Base-by-base conservation (phyloP, 2,329 filamentous ascomycete genomes). In the Lecanosticta acicola region DNA sequence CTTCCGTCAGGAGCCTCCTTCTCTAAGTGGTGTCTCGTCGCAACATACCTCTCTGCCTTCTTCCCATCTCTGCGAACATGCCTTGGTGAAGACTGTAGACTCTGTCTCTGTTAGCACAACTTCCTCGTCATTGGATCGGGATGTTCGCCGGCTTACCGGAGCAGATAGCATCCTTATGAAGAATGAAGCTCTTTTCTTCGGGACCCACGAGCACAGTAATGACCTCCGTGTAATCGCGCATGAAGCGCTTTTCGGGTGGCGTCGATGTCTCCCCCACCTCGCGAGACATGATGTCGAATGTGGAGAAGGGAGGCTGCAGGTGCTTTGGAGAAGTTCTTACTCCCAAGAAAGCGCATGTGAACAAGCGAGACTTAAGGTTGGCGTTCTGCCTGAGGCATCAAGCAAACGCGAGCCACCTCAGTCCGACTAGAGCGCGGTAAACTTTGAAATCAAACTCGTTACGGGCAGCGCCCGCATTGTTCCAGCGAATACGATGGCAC, bases 121-220 rank as follows among this genome's bases (percentile, higher is more conserved):
- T n/a, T n/a, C n/a, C n/a, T n/a, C n/a, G n/a, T n/a, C n/a, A n/a
- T n/a, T n/a, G n/a, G n/a, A 29, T 11, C 11, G 24, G 24, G 11
- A 29, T 7, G 24, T 29, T 11, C 24, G 24, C 24, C 7, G 24
- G n/a, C 9, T 41, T 48, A 1, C 16, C 39, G 4, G 11, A 18
- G 41, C 45, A 45, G 11, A 48, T 32, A 18, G 35, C n/a, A 19
- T 38, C 41, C 24, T 41, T 39, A 34, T 51, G 49, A 16, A 45
- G 35, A 7, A 16, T 10, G 40, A 50, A 47, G 19, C 34, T 16
- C 2, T 37, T 18, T 7, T 24, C 29, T 3, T 17, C 40, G 9
- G 17, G 11, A 10, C 41, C 41, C 13, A 37, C 32, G n/a, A 37
- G 11, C 16, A 43, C 41, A 9, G 2, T 18, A 14, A 36, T 13